Evolutionary conservation across 2,329 filamentous ascomycete genomes (phyloP), one percentile per base, ranked within the genome.

Genomic region (Pseudocercospora cruenta): DNA sequence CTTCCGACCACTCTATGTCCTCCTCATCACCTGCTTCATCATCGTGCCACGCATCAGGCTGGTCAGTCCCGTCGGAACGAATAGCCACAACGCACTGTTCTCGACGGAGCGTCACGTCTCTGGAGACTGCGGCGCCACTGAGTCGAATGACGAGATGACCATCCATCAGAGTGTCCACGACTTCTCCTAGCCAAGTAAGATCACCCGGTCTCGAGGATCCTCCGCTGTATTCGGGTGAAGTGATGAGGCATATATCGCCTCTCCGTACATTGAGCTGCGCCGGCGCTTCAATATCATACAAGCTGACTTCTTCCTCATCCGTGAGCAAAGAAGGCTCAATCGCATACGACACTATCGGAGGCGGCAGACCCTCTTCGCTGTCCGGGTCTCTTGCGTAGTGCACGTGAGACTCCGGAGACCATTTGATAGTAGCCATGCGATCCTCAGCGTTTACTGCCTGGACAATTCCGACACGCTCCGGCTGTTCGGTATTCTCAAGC

Each of bases 231-330:
- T 54, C 36, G 8, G 58, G 12, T 1, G 63, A 47, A 26, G 58
- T 36, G 12, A 88, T 73, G 10, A 87, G 72, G 1, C 87, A 86
- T 62, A 86, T 82, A 71, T 88, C 85, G 7, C 83, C 83, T 66
- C 82, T 77, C 47, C 81, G 77, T 45, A 83, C 80, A 45, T 81
- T 82, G 58, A 88, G 69, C 5, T 79, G 80, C n/a, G 80, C 79
- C 39, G 83, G 82, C 1, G 81, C 81, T 62, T 80, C 79, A 39
- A 88, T 82, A 67, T 89, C 87, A 72, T 88, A 88, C 47, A 88
- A 72, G 64, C 86, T 88, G 26, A 88, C 81, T 47, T 87, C 82
- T 69, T 86, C 83, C 31, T 78, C 71, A 22, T 10, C 22, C 3
- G 21, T 24, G n/a, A 39, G 49, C 3, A 53, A 58, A 9, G 68